These are phyloP conservation scores for Cytospora schulzeri DNA, from an alignment of 2,329 filamentous ascomycete genomes.

Conservation along the genomic window DNA sequence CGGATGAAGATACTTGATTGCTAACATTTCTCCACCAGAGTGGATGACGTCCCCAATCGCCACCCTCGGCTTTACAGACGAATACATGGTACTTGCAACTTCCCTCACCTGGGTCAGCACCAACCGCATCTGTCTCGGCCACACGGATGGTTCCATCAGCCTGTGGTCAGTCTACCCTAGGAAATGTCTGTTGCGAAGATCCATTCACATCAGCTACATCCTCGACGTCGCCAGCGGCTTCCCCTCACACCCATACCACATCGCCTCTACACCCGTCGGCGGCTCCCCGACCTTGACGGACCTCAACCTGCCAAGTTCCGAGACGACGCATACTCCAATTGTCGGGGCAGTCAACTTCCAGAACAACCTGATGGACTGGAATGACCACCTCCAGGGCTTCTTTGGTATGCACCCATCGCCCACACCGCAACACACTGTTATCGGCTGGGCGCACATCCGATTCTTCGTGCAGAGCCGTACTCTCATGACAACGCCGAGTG, in stretches of 20 bases:
- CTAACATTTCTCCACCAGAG: constrained; percentile 39
- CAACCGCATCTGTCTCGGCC: constrained; percentile 58
- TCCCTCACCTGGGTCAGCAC: constrained; percentile 57
- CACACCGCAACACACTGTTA: constrained; percentile 53
- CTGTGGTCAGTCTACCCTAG: constrained; percentile 58
- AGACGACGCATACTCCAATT: constrained; percentile 56
- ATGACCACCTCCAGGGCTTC: constrained; percentile 58
- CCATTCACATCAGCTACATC: constrained; percentile 55
- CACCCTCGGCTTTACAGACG: constrained; percentile 47
- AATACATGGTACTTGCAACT: constrained; percentile 52
- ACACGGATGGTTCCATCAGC: constrained; percentile 58
- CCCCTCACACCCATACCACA: constrained; percentile 57
- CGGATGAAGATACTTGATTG: not conserved
- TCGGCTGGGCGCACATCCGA: constrained; percentile 56
- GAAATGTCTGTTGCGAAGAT: constrained; percentile 52
- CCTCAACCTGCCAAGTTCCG: constrained; percentile 53
- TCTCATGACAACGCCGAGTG: constrained; percentile 53
- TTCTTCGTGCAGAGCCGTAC: constrained; percentile 56
- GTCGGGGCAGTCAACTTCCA: constrained; percentile 52
- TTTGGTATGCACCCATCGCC: constrained; percentile 55
- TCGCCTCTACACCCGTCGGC: constrained; percentile 58
- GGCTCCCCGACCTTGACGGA: constrained; percentile 57
- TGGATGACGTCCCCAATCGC: constrained; percentile 48
- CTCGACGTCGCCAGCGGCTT: constrained; percentile 59
- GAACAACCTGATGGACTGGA: constrained; percentile 56